These are phyloP conservation scores for Fusarium sp. DNA, from an alignment of 2,329 filamentous ascomycete species.

Conservation along the genomic window DNA sequence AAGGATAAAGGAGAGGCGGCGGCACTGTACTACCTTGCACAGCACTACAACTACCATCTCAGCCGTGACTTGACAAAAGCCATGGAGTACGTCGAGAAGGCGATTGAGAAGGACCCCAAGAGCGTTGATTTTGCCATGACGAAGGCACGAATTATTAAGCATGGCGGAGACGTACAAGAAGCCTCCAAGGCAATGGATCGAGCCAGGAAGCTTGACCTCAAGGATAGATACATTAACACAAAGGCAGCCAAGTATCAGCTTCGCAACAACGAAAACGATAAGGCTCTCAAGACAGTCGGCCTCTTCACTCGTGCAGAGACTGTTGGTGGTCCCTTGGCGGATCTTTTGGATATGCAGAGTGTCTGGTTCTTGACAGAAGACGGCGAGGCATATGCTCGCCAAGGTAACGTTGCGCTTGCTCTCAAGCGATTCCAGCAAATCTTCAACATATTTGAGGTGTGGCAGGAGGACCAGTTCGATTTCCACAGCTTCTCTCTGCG, in stretches of 20 bases:
- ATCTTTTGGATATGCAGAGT: conserved; percentile 98
- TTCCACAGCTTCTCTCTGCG: conserved; percentile 98
- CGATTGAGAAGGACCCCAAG: conserved; percentile 81
- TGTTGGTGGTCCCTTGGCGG: conserved; percentile 85
- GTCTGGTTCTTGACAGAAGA: conserved; percentile 98
- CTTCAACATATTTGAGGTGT: conserved; percentile 93
- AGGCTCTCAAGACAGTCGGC: conserved; percentile 87
- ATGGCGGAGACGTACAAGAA: conserved; percentile 80
- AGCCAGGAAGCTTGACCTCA: conserved; percentile 85
- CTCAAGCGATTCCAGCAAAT: conserved; percentile 92
- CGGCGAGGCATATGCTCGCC: conserved; percentile 86
- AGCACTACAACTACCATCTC: conserved; percentile 94
- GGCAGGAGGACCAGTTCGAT: conserved; percentile 99
- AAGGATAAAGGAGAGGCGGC: conserved; percentile 76
- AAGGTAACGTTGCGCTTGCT: conserved; percentile 84
- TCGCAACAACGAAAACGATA: conserved; percentile 89
- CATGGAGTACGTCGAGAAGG: conserved; percentile 83
- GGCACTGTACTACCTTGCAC: conserved; percentile 91
- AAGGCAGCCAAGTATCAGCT: conserved; percentile 98
- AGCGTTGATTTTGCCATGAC: conserved; percentile 95
- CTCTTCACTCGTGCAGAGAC: conserved; percentile 95
- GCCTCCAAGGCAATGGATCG: conserved; percentile 90
- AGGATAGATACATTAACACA: conserved; percentile 97
- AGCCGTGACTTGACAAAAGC: conserved; percentile 88
- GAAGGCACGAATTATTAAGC: conserved; percentile 94